Evolutionary conservation across 768 basidiomycete genomes (phyloP).

Genomic region (Holtermannia corniformis): DNA sequence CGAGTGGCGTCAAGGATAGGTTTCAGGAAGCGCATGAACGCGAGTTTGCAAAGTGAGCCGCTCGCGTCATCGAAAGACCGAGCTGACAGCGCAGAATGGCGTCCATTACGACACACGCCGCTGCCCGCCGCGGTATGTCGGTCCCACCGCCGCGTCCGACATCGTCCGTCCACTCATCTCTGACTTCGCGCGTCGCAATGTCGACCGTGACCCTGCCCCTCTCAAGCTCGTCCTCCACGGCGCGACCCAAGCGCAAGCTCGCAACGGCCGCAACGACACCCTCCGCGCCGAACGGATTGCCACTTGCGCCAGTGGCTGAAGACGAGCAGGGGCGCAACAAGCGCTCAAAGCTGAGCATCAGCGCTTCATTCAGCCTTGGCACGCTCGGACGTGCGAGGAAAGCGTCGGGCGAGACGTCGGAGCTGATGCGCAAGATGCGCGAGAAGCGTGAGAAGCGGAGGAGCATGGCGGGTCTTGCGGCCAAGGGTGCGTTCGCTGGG

Average conservation of each 20-base stretch:
- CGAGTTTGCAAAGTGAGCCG: slow-evolving; percentile 35
- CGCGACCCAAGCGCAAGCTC: slow-evolving; percentile 19
- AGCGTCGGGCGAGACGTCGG: slow-evolving; percentile 15
- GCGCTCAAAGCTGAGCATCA: slow-evolving; percentile 15
- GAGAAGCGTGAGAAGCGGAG: slow-evolving; percentile 13
- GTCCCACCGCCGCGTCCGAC: neutral
- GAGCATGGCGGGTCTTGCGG: neutral
- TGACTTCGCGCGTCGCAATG: neutral
- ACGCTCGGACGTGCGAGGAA: slow-evolving; percentile 20
- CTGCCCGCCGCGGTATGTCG: neutral
- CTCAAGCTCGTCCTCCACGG: neutral
- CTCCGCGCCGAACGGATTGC: slow-evolving; percentile 26
- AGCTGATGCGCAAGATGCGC: slow-evolving; percentile 8
- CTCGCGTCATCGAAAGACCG: neutral
- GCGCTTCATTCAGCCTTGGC: slow-evolving; percentile 20
- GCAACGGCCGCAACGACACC: slow-evolving; percentile 4
- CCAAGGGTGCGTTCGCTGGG: neutral
- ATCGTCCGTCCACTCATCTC: neutral
- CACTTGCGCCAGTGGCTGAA: slow-evolving; percentile 4
- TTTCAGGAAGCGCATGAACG: slow-evolving; percentile 32
- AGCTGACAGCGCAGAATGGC: slow-evolving; percentile 20
- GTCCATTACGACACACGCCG: slow-evolving; percentile 15
- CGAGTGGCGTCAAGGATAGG: slow-evolving; percentile 14
- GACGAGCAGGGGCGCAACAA: slow-evolving; percentile 10
- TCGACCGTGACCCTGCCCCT: neutral